Conservation (phyloP, 176 grass and related monocot genomes). For the bread wheat (Triticum aestivum) region DNA sequence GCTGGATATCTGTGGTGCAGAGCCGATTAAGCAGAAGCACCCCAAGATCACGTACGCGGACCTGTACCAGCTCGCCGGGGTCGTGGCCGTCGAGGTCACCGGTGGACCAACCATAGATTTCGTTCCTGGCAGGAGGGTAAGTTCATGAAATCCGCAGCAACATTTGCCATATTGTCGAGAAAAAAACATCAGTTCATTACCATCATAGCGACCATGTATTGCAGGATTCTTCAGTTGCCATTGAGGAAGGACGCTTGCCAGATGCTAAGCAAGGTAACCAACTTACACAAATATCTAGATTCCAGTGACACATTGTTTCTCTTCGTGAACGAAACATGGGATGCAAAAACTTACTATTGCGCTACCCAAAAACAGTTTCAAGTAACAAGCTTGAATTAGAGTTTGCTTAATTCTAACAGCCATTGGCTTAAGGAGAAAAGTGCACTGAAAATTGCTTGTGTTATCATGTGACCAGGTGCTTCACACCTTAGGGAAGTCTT, state of each 20-base stretch:
- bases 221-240: constrained; percentile 53
- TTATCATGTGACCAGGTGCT: constrained; percentile 28
- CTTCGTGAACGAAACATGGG: neutral
- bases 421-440: neutral
- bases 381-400: neutral
- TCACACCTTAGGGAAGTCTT: constrained; percentile 66
- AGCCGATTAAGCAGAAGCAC: constrained; percentile 62
- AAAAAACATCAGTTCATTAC: neutral
- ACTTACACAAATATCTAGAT: neutral
- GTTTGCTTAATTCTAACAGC: neutral
- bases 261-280: constrained; percentile 60
- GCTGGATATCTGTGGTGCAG: constrained; percentile 14
- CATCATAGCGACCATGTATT: neutral
- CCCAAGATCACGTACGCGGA: constrained; percentile 72
- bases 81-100: constrained; percentile 70
- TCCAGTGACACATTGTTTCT: neutral
- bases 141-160: neutral
- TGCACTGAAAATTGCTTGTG: neutral
- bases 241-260: constrained; percentile 63
- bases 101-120: constrained; percentile 65
- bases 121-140: constrained; percentile 59
- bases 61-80: constrained; percentile 76
- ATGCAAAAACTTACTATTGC: neutral
- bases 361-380: neutral
- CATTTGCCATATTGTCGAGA: neutral